Conservation (phyloP, 352 stramenopile species). For the Phytopythium aichiense region DNA sequence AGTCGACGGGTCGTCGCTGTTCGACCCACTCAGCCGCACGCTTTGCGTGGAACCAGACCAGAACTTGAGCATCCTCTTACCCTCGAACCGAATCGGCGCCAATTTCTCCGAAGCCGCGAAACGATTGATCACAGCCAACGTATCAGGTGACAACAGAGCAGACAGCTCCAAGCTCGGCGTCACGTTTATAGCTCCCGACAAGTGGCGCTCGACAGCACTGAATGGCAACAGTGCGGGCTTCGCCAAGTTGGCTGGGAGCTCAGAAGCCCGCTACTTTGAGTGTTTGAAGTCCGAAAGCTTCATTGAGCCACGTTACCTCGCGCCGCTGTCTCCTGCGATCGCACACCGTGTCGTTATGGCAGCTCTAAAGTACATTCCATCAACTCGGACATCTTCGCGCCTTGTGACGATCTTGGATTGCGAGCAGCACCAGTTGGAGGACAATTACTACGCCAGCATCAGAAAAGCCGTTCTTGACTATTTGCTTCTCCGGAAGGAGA, state of each 20-base stretch:
- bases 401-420: slow-evolving; percentile 39
- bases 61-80: slow-evolving; percentile 43
- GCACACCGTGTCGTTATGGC: slow-evolving; percentile 39
- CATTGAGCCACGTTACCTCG: slow-evolving; percentile 36
- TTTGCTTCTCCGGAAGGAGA: slow-evolving; percentile 36
- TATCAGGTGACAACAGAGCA: not conserved
- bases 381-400: slow-evolving; percentile 17
- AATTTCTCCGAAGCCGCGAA: slow-evolving; percentile 56
- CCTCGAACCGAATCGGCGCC: slow-evolving; percentile 70
- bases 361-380: slow-evolving; percentile 49
- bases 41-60: slow-evolving; percentile 70
- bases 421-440: slow-evolving; percentile 40
- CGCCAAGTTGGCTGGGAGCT: slow-evolving; percentile 1
- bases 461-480: slow-evolving; percentile 82
- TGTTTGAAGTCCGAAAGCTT: slow-evolving; percentile 37
- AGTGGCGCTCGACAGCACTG: not conserved
- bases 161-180: slow-evolving; percentile 7
- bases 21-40: slow-evolving; percentile 61
- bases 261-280: slow-evolving; percentile 55
- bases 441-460: slow-evolving; percentile 58
- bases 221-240: not conserved
- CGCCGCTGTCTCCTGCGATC: slow-evolving; percentile 29
- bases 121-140: slow-evolving; percentile 40
- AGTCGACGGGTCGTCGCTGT: slow-evolving; percentile 23
- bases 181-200: not conserved